These are phyloP conservation scores for Fusarium sp. DNA, from an alignment of 2,329 filamentous ascomycete genomes.

Conservation along the genomic window DNA sequence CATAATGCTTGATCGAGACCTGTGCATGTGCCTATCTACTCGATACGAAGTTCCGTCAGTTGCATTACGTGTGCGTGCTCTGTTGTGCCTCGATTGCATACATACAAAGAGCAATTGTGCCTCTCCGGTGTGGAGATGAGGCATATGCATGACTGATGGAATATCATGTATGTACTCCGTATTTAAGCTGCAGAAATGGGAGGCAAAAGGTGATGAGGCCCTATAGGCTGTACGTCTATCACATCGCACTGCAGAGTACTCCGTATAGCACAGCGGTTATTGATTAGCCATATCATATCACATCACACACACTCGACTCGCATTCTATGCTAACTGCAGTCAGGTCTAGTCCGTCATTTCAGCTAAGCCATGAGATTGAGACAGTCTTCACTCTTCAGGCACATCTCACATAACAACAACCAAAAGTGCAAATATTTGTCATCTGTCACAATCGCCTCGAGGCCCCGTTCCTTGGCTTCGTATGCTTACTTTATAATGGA, in stretches of 20 bases:
- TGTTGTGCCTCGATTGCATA: background rate
- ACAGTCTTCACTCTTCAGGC: background rate
- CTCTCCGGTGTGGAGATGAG: constrained; percentile 19
- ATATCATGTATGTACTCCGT: background rate
- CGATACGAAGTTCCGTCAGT: background rate
- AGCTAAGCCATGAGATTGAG: constrained; percentile 21
- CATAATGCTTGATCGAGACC: background rate
- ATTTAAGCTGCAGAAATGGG: background rate
- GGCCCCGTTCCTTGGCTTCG: constrained; percentile 1
- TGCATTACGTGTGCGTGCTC: background rate
- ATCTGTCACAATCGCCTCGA: constrained; percentile 7
- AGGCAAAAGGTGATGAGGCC: constrained; percentile 31
- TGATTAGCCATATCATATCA: constrained; percentile 1
- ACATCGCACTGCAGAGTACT: constrained; percentile 22
- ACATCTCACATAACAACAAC: constrained; percentile 5
- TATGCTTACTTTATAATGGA: background rate
- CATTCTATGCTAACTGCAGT: background rate
- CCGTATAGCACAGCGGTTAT: background rate
- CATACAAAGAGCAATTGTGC: background rate
- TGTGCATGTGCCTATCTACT: background rate
- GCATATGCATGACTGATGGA: constrained; percentile 1
- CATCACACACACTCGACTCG: background rate
- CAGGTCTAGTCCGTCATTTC: background rate
- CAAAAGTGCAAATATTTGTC: background rate
- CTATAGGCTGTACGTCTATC: constrained; percentile 32